Conservation (phyloP, 2,329 filamentous ascomycete genomes). For the Fusarium cicatricum region DNA sequence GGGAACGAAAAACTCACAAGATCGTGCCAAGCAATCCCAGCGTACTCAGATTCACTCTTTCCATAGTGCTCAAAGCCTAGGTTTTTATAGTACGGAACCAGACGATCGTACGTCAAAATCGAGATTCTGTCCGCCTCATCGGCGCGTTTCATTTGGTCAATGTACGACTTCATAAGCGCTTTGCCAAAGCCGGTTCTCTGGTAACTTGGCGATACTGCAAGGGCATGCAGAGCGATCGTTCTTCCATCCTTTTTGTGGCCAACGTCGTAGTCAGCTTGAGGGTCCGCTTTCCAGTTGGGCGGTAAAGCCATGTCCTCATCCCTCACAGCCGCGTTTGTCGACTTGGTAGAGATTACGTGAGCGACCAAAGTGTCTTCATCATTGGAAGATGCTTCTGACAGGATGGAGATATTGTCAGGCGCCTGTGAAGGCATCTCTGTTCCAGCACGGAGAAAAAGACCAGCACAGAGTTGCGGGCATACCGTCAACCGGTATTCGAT, state of each 20-base stretch:
- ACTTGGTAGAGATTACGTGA: conserved; percentile 42
- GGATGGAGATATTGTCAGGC: conserved; percentile 18
- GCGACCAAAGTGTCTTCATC: conserved; percentile 35
- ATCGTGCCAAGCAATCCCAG: conserved; percentile 44
- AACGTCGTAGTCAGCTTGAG: conserved; percentile 15
- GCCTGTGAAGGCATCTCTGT: conserved; percentile 2
- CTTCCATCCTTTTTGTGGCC: conserved; percentile 39
- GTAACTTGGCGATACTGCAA: conserved; percentile 39
- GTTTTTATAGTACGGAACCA: conserved; percentile 43
- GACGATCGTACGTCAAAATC: conserved; percentile 43
- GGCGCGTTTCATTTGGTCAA: conserved; percentile 29
- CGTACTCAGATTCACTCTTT: conserved; percentile 43
- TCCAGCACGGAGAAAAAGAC: conserved; percentile 32
- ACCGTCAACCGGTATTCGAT: conserved; percentile 43
- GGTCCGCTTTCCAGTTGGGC: conserved; percentile 34
- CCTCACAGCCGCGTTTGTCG: conserved; percentile 24
- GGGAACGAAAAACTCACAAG: conserved; percentile 35
- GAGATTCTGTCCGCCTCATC: conserved; percentile 38
- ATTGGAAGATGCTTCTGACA: neutral
- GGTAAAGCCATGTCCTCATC: conserved; percentile 44
- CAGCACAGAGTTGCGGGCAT: conserved; percentile 41
- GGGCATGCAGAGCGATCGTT: conserved; percentile 42
- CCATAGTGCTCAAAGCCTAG: conserved; percentile 45
- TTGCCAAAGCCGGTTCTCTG: conserved; percentile 42
- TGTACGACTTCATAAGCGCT: conserved; percentile 36